Conservation (phyloP, 2,329 filamentous ascomycete species). For the Alternaria conjuncta region DNA sequence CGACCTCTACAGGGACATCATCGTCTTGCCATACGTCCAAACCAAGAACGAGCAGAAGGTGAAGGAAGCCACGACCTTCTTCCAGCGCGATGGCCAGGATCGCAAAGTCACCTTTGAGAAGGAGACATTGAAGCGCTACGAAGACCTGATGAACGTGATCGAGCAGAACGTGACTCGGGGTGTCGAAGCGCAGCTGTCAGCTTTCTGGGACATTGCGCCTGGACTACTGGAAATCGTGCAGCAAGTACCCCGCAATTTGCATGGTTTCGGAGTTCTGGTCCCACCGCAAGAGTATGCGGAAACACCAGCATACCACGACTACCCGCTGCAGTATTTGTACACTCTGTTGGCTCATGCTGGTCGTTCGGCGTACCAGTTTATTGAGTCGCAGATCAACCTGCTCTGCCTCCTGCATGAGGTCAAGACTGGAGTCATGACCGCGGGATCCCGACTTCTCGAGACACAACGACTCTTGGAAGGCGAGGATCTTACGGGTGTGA, state of each 20-base stretch:
- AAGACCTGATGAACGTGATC: conserved; percentile 78
- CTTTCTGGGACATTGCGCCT: conserved; percentile 98
- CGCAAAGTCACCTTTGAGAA: conserved; percentile 74
- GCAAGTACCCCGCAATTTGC: conserved; percentile 70
- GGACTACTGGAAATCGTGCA: conserved; percentile 78
- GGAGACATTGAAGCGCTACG: conserved; percentile 74
- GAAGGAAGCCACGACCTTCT: conserved; percentile 79
- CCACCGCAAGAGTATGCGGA: conserved; percentile 81
- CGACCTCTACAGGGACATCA: conserved; percentile 82
- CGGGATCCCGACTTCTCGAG: conserved; percentile 71
- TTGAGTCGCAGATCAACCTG: conserved; percentile 91
- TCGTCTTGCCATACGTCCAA: conserved; percentile 80
- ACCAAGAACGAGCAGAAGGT: conserved; percentile 78
- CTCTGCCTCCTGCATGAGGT: conserved; percentile 91
- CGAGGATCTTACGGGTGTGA: conserved; percentile 49
- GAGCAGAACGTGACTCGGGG: conserved; percentile 86
- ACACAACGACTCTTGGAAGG: conserved; percentile 61
- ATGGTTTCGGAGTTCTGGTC: conserved; percentile 74
- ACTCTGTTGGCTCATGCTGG: conserved; percentile 84
- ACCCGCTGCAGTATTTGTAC: conserved; percentile 90
- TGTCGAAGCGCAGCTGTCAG: conserved; percentile 88
- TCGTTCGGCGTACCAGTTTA: conserved; percentile 95
- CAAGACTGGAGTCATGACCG: conserved; percentile 75
- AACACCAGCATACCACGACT: conserved; percentile 79
- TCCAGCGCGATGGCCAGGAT: conserved; percentile 76